Conservation (phyloP, 345 rosid genomes). For the Euphorbia tirucalli region DNA sequence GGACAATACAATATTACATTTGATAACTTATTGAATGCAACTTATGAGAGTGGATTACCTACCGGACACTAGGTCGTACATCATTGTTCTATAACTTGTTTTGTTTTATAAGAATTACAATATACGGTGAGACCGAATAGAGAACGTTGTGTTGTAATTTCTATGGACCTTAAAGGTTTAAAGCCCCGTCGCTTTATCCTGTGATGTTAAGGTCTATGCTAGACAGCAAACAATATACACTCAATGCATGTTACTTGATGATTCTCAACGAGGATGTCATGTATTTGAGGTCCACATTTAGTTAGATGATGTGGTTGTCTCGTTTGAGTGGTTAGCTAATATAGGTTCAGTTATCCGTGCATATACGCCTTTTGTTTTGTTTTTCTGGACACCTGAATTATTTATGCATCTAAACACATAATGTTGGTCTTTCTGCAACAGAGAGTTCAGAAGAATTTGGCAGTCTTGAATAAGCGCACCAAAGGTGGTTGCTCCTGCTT, state of each 20-base stretch:
- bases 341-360: neutral
- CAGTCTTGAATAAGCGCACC: conserved; percentile 82
- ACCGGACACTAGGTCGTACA: neutral
- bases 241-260: neutral
- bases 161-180: no score
- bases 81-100: neutral
- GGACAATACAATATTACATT: neutral
- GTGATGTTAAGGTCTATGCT: no score
- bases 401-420: neutral
- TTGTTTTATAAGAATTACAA: neutral
- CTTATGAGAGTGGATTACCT: neutral
- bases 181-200: no score
- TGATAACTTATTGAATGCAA: neutral
- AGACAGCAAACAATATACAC: no score
- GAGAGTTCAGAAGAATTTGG: conserved; percentile 93
- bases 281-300: neutral
- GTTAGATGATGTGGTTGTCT: neutral
- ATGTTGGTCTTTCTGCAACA: conserved; percentile 34
- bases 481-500: conserved; percentile 85
- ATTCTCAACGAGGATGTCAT: neutral
- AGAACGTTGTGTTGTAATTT: no score
- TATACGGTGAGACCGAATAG: neutral
- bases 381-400: neutral
- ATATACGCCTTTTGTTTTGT: neutral
- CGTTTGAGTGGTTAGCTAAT: neutral